Evolutionary conservation across 1,284 basidiomycete genomes (phyloP), one percentile per base, ranked within the genome.

Genomic region (Ceratobasidium sp.): DNA sequence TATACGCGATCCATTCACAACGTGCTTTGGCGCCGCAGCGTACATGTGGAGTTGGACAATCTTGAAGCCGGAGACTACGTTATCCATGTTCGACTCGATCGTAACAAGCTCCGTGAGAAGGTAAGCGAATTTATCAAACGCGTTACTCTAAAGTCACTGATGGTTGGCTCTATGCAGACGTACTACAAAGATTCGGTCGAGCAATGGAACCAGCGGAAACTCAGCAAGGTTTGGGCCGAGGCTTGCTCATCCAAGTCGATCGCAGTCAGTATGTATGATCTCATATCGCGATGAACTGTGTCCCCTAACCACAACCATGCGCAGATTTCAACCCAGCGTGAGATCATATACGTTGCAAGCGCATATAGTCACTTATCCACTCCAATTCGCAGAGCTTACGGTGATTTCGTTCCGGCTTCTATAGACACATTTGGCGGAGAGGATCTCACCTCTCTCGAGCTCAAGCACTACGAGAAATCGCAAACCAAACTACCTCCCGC

Each of bases 141-240:
- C 33, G 33, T 33, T 33, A 33, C 33, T 33, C 33, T 33, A 33
- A 33, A 33, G 33, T 33, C 33, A 33, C 4, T 33, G 33, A 33
- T 33, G 33, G 33, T 4, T 33, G 33, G 33, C 33, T 38, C 50
- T 62, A 62, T 20, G 33, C 38, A 74, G 70, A 74, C 70, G 56
- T 75, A 77, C 46, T 77, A 56, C 69, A 64, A 68, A 44, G 48
- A 64, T 12, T 42, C 54, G 6, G 62, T 66, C 28, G 62, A 65
- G n/a, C 57, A 73, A 20, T 79, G 79, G 79, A 71, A 79, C 38
- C 66, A 26, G 10, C 62, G 79, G 12, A 79, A 79, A 77, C 54
- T 79, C n/a, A 68, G 68, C 15, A 78, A 69, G 40, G 77, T 78
- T 23, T 75, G 71, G 77, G 62, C 77, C 17, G 64, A 79, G 61